Evolutionary conservation across 495 filamentous ascomycete species (phyloP).

Genomic region (Penicillium ochrochloron): DNA sequence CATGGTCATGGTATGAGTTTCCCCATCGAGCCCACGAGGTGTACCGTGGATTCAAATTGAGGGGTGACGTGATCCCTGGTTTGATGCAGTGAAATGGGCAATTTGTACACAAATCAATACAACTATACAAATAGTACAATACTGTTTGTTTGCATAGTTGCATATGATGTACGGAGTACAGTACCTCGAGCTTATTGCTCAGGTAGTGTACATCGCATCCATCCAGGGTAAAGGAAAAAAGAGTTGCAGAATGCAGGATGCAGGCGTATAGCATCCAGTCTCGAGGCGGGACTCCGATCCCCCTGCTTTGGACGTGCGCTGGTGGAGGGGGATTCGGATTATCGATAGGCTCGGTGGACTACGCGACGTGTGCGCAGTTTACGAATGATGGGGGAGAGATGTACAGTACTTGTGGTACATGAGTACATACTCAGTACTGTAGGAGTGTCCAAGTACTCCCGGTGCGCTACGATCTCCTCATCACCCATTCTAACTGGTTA

Average conservation of each 20-base stretch:
- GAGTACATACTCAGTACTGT: not conserved
- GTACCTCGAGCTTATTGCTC: not conserved
- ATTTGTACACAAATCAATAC: not conserved
- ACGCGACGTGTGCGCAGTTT: not conserved
- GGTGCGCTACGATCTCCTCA: not conserved
- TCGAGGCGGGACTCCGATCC: not conserved
- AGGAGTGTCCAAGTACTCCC: not conserved
- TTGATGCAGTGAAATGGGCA: constrained; percentile 16
- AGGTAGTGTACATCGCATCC: not conserved
- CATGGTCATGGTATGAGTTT: constrained; percentile 16
- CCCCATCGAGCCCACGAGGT: not conserved
- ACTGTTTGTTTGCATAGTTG: not conserved
- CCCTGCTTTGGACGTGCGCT: constrained; percentile 20
- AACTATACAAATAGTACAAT: too few relatives aligned
- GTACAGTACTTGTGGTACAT: not conserved
- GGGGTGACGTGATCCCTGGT: not conserved
- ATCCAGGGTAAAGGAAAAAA: constrained; percentile 3
- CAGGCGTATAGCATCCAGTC: not conserved
- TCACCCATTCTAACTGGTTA: not conserved
- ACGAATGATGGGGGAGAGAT: not conserved
- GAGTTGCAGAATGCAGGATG: constrained; percentile 11
- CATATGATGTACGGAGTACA: not conserved
- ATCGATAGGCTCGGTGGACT: constrained; percentile 27
- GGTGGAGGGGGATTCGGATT: constrained; percentile 29
- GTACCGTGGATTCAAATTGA: constrained; percentile 25